Percentiles rank a stretch among this genome's conserved stretches.
These are phyloP conservation scores for Purshia tridentata DNA, from an alignment of 306 rosid genomes.

Conservation along the genomic window DNA sequence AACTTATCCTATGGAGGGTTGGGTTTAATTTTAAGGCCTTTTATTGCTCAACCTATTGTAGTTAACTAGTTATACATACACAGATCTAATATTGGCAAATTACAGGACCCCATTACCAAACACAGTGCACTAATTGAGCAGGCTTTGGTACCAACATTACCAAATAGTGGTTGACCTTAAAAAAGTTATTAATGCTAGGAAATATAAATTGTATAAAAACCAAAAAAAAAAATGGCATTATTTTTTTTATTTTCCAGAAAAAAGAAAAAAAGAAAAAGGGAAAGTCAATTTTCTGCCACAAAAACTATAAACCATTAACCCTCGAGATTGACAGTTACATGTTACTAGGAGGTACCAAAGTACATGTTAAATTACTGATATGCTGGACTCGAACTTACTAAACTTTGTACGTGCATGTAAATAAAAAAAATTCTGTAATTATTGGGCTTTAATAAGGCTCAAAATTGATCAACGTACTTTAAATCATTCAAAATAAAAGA, in stretches of 20 bases:
- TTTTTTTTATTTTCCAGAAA: no score
- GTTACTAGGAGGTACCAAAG: background rate
- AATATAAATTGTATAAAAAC: background rate
- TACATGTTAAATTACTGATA: background rate
- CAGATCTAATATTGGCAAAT: background rate
- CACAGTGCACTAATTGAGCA: background rate
- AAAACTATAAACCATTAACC: no score
- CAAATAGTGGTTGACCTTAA: conserved; percentile 11
- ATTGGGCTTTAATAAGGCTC: background rate
- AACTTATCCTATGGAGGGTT: no score
- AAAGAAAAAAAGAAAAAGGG: no score
- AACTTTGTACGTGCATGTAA: conserved; percentile 18
- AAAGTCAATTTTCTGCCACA: no score
- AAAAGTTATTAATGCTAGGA: background rate
- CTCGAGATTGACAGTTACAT: no score
- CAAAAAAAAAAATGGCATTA: no score
- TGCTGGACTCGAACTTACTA: background rate
- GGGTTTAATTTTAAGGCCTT: background rate
- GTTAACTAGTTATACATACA: no score
- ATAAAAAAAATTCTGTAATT: conserved; percentile 1
- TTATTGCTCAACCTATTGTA: background rate
- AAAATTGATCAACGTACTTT: background rate
- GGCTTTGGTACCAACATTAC: background rate
- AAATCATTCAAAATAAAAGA: no score
- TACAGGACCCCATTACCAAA: background rate